phyloP scores from a whole-genome alignment of 2,329 filamentous ascomycete species.

The Verticillium longisporum region DNA sequence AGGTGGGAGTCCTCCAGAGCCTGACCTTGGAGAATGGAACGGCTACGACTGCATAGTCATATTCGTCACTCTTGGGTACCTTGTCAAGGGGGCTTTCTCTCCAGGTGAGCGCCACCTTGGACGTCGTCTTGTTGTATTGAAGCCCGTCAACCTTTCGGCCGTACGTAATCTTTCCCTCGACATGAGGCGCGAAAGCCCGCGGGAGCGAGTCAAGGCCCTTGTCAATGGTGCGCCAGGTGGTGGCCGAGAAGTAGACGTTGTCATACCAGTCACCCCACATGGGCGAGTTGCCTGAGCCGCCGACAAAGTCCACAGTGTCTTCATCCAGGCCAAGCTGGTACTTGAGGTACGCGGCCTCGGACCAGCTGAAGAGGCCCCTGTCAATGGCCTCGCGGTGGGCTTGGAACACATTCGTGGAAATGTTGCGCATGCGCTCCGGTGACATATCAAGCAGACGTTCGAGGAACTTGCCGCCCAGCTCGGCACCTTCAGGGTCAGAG shows the following conservation, averaged over 20 bases:
- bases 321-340: constrained; percentile 44
- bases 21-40: constrained; percentile 54
- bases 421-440: constrained; percentile 22
- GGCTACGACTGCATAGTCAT: constrained; percentile 55
- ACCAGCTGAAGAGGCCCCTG: constrained; percentile 54
- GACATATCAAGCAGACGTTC: constrained; percentile 21
- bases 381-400: constrained; percentile 30
- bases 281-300: constrained; percentile 8
- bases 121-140: constrained; percentile 38
- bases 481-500: constrained; percentile 22
- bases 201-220: constrained; percentile 46
- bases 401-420: constrained; percentile 33
- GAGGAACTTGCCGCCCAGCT: constrained; percentile 26
- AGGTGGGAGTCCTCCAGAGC: constrained; percentile 32
- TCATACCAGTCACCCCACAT: constrained; percentile 16
- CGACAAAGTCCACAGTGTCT: constrained; percentile 35
- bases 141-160: constrained; percentile 50
- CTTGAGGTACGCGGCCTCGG: constrained; percentile 56
- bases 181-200: constrained; percentile 52
- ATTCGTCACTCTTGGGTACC: constrained; percentile 37
- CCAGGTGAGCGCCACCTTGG: constrained; percentile 51
- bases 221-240: constrained; percentile 17
- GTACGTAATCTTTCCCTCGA: constrained; percentile 49
- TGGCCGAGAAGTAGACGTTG: constrained; percentile 13
- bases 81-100: constrained; percentile 30